Percentiles rank a stretch among this genome's conserved stretches.
Conservation (phyloP, 257 asterid species). For the Solanum chaucha region DNA sequence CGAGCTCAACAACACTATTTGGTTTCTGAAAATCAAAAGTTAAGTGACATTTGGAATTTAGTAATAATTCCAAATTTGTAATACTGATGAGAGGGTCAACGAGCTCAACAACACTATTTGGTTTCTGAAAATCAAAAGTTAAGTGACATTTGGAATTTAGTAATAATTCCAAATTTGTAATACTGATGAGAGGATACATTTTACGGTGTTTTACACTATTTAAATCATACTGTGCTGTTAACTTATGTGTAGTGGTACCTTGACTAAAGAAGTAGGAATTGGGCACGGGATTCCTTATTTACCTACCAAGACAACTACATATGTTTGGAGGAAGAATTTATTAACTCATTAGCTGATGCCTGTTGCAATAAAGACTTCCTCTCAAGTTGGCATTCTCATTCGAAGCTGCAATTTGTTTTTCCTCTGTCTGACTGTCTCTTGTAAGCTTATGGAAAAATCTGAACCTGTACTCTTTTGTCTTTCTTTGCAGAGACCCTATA, state of each 20-base stretch:
- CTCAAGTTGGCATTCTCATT: neutral
- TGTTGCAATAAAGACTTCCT: neutral
- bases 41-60: too few relatives aligned
- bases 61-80: too few relatives aligned
- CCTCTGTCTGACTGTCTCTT: neutral
- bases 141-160: neutral
- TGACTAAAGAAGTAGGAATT: neutral
- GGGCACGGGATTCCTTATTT: neutral
- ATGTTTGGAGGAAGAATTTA: neutral
- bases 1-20: neutral
- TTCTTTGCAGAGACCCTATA: too few relatives aligned
- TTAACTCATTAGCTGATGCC: neutral
- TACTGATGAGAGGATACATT: neutral
- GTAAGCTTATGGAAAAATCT: neutral
- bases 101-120: neutral
- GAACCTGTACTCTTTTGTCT: too few relatives aligned
- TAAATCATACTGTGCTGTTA: neutral
- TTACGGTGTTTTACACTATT: neutral
- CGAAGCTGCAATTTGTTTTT: neutral
- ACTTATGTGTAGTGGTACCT: neutral
- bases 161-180: neutral
- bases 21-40: too few relatives aligned
- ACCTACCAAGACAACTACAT: neutral
- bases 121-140: neutral
- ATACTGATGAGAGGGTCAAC: too few relatives aligned